Base-by-base conservation (phyloP, 768 basidiomycete species). In the Pisolithus microcarpus region DNA sequence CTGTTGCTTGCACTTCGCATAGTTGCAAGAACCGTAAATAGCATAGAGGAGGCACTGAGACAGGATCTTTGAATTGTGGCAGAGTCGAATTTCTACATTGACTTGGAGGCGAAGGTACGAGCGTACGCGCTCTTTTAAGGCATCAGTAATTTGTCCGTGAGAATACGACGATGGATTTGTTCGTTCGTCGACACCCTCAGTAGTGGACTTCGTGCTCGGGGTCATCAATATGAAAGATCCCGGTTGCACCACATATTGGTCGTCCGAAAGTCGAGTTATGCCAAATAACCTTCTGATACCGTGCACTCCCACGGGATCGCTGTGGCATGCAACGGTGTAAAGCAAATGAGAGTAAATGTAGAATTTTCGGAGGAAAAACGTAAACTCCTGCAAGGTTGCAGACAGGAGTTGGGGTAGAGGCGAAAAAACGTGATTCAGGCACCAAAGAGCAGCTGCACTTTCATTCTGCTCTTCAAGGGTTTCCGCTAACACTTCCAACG, bases 341-440 rank as follows among this genome's bases (percentile, higher is more conserved):
- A 77, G 56, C 5, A 68, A 58, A n/a, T 58, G 56, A 18, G 60
- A 61, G 55, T 77, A 79, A 2, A 45, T 24, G 6, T 59, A 54
- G 53, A 77, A 79, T 4, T 58, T 50, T 4, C 56, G 39, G 2
- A 79, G 61, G n/a, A 61, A 58, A 1, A 52, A 19, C 7, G 64
- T 56, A 6, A 75, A 56, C n/a, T 64, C 62, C 13, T 50, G 31
- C 2, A 15, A 15, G 4, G 52, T 57, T 18, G 63, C 51, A 5
- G 59, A 56, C 8, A 57, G 54, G n/a, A 73, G 58, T 3, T 45
- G 47, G 6, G 67, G 65, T 4, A 64, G 56, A 7, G 50, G 49
- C 9, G 55, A 48, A 54, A 75, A 39, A 64, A 57, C n/a, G 49
- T 73, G 70, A 52, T 79, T 73, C 9, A 78, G 57, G 46, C 75